A percentile compares a stretch with the other conserved stretches of the same genome.
Conservation (phyloP, 768 basidiomycete species). For the Phanerochaete carnosa region DNA sequence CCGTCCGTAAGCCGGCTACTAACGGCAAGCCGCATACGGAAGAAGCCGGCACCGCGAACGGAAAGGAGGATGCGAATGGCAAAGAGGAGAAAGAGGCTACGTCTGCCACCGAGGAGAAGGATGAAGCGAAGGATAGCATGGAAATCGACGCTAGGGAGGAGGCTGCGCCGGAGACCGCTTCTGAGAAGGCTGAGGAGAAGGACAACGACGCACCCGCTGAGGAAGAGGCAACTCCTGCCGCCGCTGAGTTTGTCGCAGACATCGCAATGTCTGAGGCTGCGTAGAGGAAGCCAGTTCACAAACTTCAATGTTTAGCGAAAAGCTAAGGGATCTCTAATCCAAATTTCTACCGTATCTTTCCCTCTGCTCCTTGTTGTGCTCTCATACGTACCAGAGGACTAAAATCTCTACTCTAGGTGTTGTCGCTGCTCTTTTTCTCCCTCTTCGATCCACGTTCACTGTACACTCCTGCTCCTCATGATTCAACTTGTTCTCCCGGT, state of each 20-base stretch:
- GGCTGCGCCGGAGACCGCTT: constrained; percentile 15
- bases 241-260: constrained; percentile 24
- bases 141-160: constrained; percentile 13
- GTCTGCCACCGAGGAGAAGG: constrained; percentile 21
- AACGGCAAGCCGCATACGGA: constrained; percentile 22
- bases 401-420: background rate
- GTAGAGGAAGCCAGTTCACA: background rate
- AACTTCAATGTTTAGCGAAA: background rate
- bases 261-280: constrained; percentile 29
- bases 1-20: constrained; percentile 20
- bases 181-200: constrained; percentile 16
- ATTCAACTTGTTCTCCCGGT: background rate
- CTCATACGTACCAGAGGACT: background rate
- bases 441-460: background rate
- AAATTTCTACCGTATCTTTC: constrained; percentile 1
- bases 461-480: background rate
- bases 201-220: constrained; percentile 15
- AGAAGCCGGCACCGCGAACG: constrained; percentile 15
- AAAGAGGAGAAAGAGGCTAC: constrained; percentile 12
- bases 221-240: constrained; percentile 7
- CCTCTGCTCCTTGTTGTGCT: background rate
- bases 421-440: background rate
- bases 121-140: constrained; percentile 25
- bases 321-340: constrained; percentile 1
- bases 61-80: constrained; percentile 16